Evolutionary conservation across 352 stramenopile species (phyloP).

Genomic region (Pelagophyceae sp.): DNA sequence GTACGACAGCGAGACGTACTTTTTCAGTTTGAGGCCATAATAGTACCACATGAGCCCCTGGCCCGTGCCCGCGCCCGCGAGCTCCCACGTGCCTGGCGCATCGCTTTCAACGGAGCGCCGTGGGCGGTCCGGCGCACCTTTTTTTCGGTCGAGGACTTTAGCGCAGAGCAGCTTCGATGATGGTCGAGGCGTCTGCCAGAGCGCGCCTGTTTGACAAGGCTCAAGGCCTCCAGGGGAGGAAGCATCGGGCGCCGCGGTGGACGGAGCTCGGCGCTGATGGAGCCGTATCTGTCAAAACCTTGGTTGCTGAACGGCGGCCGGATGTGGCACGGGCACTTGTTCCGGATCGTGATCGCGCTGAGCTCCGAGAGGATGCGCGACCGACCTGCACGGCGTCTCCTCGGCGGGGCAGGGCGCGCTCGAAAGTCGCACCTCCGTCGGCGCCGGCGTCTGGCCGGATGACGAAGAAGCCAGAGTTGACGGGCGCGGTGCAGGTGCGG

Average conservation of each 20-base stretch:
- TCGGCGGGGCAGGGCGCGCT: too few species aligned
- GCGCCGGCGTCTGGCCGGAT: not conserved
- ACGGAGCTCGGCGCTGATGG: not conserved
- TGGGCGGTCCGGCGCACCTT: too few species aligned
- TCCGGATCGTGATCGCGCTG: not conserved
- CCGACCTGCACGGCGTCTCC: too few species aligned
- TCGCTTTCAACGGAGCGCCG: too few species aligned
- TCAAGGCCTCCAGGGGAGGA: too few species aligned
- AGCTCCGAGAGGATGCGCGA: not conserved
- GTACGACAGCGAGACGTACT: conserved; percentile 11
- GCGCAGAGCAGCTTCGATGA: not conserved
- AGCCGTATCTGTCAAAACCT: not conserved
- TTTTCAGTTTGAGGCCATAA: not conserved
- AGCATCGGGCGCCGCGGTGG: too few species aligned
- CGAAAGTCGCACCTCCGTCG: not conserved
- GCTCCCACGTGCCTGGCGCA: not conserved
- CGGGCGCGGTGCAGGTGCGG: conserved; percentile 11
- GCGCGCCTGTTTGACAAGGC: too few species aligned
- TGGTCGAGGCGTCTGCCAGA: not conserved
- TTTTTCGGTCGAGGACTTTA: not conserved
- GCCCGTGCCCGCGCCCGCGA: conserved; percentile 6
- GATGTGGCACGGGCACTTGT: not conserved
- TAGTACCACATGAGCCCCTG: conserved; percentile 21
- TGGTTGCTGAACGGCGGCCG: not conserved
- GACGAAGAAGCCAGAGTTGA: conserved; percentile 13